These are phyloP conservation scores for Furculomyces boomerangus DNA, from an alignment of 371 early-diverging fungal genomes.

Conservation along the genomic window DNA sequence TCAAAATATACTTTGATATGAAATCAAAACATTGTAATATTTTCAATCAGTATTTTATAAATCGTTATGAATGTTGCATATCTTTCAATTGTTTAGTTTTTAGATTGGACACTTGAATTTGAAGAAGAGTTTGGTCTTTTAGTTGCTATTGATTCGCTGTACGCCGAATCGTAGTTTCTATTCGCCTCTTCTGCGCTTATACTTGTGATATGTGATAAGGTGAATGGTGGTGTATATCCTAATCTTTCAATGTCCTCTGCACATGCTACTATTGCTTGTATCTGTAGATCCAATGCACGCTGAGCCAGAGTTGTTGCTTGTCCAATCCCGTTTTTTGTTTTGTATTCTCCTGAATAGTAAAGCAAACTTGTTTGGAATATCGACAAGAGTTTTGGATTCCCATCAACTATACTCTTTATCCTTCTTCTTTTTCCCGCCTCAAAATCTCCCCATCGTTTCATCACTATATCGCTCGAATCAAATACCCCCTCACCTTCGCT, in stretches of 20 bases:
- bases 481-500: slow-evolving; percentile 53
- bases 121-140: too few species aligned
- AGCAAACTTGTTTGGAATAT: neutral
- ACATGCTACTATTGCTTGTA: neutral
- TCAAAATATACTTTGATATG: too few species aligned
- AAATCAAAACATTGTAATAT: too few species aligned
- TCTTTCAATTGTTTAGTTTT: too few species aligned
- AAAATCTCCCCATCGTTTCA: slow-evolving; percentile 74
- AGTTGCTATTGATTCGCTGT: too few species aligned
- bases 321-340: neutral
- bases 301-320: neutral
- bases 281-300: neutral
- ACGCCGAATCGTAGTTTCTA: too few species aligned
- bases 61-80: too few species aligned
- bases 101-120: too few species aligned
- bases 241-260: neutral
- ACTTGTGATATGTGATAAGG: too few species aligned
- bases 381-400: slow-evolving; percentile 9
- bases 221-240: neutral
- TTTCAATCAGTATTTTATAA: too few species aligned
- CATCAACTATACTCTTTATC: slow-evolving; percentile 17
- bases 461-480: slow-evolving; percentile 49
- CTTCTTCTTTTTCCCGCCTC: slow-evolving; percentile 41
- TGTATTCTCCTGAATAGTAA: neutral
- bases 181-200: too few species aligned